phyloP scores from a whole-genome alignment of 2,329 filamentous ascomycete genomes.

The Ophiocordyceps robertsii region DNA sequence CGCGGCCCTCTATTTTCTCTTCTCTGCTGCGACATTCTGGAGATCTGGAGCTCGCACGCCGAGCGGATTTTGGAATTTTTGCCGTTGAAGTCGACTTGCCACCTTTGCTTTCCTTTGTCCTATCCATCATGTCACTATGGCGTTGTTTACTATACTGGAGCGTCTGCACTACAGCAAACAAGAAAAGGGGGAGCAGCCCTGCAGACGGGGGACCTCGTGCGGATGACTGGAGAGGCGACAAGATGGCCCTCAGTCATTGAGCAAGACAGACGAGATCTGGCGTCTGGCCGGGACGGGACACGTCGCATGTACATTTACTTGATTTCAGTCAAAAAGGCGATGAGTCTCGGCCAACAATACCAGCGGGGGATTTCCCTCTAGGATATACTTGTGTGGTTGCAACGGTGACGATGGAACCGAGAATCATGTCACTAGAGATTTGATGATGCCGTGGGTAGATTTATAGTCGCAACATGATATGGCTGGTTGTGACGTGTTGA shows the following conservation, averaged over 20 bases:
- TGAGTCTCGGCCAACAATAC: neutral
- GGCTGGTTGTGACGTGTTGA: no score
- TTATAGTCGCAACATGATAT: no score
- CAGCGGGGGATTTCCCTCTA: neutral
- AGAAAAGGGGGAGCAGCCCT: slow-evolving; percentile 6
- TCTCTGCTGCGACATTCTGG: neutral
- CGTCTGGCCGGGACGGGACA: neutral
- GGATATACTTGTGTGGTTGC: neutral
- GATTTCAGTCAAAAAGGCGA: neutral
- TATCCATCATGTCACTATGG: slow-evolving; percentile 6
- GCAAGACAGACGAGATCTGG: neutral
- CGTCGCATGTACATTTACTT: neutral
- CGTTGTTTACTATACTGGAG: slow-evolving; percentile 4
- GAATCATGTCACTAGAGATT: no score
- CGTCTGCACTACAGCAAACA: slow-evolving; percentile 13
- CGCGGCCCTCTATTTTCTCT: slow-evolving; percentile 9
- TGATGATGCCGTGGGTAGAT: no score
- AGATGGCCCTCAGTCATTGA: neutral
- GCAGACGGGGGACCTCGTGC: neutral
- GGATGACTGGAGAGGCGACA: slow-evolving; percentile 8
- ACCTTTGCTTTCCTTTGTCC: slow-evolving; percentile 1
- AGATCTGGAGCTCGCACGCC: neutral
- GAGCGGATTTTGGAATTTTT: neutral
- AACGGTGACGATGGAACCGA: neutral
- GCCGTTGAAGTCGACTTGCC: neutral